Base-by-base conservation (phyloP, 1,139 yeast genomes). In the Pichia sp. region DNA sequence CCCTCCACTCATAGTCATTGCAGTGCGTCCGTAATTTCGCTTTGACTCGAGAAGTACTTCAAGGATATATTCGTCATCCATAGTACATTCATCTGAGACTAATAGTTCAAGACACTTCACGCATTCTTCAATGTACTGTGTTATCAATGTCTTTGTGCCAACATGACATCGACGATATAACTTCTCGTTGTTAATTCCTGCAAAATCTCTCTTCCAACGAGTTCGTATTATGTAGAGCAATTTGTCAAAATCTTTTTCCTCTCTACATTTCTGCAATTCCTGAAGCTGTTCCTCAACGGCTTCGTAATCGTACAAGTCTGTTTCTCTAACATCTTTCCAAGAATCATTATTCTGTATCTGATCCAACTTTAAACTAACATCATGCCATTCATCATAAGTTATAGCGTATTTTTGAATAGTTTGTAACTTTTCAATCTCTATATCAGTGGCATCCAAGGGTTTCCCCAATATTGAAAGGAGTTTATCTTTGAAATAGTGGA, bases 1-100 rank as follows among this genome's bases (percentile, higher is more conserved):
- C 1, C 99, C 99, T 2, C 99, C 99, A 32, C 94, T 81, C 35
- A 91, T 68, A 22, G 93, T 86, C 32, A 91, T 64, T 0, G 97
- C 98, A 0, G 97, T 88, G 38, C 96, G 67, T 1, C 99, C 99
- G 40, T 85, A 85, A 48, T 88, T 85, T 55, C 84, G 83, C 43
- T 96, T 67, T 1, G 97, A 86, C 55, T 88, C 96, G 25, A 84
- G 74, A 31, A 91, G 64, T 70, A 85, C 81, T 3, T 86, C 85
- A 43, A 88, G 62, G 15, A 85, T 65, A 49, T 80, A 76, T 9
- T 74, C 59, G 46, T 81, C 87, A 52, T 83, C 87, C 31, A 84
- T 49, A 19, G 69, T 69, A 10, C 75, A 74, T 3, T 64, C 56
- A 6, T 55, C 58, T 22, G 56, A 60, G 19, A 59, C 56, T 48